These are phyloP conservation scores for Aspergillus fijiensis DNA, from an alignment of 2,329 filamentous ascomycete species.

Conservation along the genomic window DNA sequence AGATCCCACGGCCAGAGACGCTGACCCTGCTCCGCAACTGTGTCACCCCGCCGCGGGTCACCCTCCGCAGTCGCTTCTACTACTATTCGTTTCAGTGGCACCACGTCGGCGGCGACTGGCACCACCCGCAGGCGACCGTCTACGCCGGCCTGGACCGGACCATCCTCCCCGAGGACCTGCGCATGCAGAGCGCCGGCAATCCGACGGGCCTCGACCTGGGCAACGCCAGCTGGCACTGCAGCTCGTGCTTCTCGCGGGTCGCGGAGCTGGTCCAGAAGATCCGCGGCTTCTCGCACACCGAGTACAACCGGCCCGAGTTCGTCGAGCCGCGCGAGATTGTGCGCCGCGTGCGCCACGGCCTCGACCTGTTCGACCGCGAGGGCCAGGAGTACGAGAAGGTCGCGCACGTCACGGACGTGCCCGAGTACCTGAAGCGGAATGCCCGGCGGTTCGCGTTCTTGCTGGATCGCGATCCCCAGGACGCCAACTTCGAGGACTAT, in stretches of 20 bases:
- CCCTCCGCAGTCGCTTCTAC: neutral
- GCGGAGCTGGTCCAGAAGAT: neutral
- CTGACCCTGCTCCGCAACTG: neutral
- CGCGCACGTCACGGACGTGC: neutral
- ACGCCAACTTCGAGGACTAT: neutral
- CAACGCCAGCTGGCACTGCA: neutral
- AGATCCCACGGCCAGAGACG: neutral
- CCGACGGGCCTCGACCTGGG: neutral
- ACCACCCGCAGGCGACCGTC: neutral
- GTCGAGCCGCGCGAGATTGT: neutral
- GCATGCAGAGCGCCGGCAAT: neutral
- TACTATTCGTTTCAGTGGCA: slow-evolving; percentile 2
- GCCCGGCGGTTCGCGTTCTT: neutral
- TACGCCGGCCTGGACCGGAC: neutral
- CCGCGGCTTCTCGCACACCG: neutral
- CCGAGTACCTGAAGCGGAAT: neutral
- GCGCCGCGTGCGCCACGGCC: neutral
- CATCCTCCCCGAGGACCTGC: neutral
- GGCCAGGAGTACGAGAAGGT: neutral
- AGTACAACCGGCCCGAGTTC: neutral
- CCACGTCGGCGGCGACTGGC: neutral
- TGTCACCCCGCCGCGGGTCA: neutral
- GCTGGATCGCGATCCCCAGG: neutral
- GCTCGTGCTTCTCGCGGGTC: neutral
- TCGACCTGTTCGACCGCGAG: neutral